Conservation (phyloP, 176 grass and related monocot genomes). For the Pontederia paniculata region DNA sequence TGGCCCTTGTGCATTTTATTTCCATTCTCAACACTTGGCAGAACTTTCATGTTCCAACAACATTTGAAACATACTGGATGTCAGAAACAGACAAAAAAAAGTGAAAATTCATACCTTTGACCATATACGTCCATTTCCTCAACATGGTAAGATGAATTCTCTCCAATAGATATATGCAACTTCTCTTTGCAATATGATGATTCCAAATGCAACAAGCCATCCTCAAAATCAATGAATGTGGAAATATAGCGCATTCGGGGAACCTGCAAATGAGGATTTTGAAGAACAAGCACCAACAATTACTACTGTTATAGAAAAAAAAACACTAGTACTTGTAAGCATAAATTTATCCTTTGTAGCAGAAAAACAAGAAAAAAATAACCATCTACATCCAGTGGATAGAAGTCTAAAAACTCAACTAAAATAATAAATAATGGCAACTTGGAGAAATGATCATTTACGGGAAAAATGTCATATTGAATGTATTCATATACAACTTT, state of each 20-base stretch:
- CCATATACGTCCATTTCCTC: slow-evolving; percentile 82
- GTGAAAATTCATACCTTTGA: slow-evolving; percentile 44
- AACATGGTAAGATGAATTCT: slow-evolving; percentile 26
- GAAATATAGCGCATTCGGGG: slow-evolving; percentile 61
- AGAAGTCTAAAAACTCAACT: too few relatives aligned
- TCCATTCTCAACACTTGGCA: too few relatives aligned
- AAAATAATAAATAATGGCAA: too few relatives aligned
- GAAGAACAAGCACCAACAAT: too few relatives aligned
- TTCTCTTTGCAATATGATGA: slow-evolving; percentile 50
- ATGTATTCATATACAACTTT: too few relatives aligned
- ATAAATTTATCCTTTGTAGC: too few relatives aligned
- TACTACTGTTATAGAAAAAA: background rate
- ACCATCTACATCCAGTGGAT: too few relatives aligned
- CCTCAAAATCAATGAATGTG: slow-evolving; percentile 62
- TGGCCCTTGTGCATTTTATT: too few relatives aligned
- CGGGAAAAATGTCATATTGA: too few relatives aligned
- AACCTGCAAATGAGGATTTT: slow-evolving; percentile 35
- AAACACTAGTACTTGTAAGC: background rate
- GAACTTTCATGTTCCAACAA: background rate
- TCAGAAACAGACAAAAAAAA: background rate
- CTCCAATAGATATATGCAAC: slow-evolving; percentile 61
- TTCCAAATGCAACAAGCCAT: slow-evolving; percentile 43
- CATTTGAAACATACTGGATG: background rate
- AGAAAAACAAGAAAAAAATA: too few relatives aligned
- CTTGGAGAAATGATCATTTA: too few relatives aligned